These are phyloP conservation scores for Aureobasidium sp. DNA, from an alignment of 2,329 filamentous ascomycete species.

Conservation along the genomic window DNA sequence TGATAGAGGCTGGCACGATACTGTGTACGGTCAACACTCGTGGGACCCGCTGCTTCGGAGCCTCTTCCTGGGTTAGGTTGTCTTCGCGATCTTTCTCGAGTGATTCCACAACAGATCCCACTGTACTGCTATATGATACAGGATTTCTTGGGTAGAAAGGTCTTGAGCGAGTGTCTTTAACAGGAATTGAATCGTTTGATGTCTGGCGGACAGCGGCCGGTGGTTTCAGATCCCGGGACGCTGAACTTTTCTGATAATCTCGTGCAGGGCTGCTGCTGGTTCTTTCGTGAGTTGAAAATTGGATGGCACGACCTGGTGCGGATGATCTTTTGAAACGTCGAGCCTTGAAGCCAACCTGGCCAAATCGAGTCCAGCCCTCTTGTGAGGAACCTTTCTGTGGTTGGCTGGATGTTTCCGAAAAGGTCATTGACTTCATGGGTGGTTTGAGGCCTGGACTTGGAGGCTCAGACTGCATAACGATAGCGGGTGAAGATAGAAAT, in stretches of 20 bases:
- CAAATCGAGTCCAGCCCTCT: too few relatives aligned
- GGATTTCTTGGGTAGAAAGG: not conserved
- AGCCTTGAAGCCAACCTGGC: too few relatives aligned
- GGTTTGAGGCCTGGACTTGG: not conserved
- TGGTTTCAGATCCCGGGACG: not conserved
- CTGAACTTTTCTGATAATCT: not conserved
- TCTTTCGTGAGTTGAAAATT: not conserved
- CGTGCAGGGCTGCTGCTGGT: not conserved
- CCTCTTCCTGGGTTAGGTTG: not conserved
- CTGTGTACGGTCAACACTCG: conserved; percentile 7
- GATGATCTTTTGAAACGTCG: not conserved
- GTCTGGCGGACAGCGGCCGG: not conserved
- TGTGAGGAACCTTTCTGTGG: not conserved
- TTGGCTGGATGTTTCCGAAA: not conserved
- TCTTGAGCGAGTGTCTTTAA: not conserved
- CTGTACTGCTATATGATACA: not conserved
- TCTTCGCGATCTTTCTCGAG: not conserved
- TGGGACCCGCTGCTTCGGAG: not conserved
- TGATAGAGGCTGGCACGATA: not conserved
- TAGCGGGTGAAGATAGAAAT: conserved; percentile 4
- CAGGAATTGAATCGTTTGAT: not conserved
- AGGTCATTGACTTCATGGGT: conserved; percentile 1
- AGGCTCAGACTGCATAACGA: conserved; percentile 11
- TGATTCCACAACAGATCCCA: not conserved
- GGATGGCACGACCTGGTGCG: not conserved